Conservation (phyloP, 1,284 basidiomycete species). For the Ustilago shanxiensis region DNA sequence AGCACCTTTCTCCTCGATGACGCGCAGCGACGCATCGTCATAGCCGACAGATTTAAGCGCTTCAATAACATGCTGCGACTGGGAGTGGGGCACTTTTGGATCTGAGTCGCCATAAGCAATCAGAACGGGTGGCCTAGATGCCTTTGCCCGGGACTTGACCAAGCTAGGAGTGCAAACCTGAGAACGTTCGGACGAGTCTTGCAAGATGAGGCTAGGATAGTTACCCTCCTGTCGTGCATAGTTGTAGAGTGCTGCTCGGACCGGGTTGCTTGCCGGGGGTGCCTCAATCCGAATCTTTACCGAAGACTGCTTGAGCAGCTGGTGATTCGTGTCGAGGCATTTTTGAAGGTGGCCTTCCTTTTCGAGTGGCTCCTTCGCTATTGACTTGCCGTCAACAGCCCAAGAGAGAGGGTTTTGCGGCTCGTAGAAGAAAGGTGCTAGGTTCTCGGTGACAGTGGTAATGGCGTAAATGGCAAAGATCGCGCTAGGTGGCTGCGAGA, state of each 20-base stretch:
- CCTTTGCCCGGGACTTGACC: conserved; percentile 23
- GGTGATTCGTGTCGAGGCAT: conserved; percentile 29
- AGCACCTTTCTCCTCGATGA: conserved; percentile 36
- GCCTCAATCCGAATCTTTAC: conserved; percentile 45
- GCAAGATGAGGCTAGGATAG: conserved; percentile 47
- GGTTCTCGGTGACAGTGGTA: conserved; percentile 38
- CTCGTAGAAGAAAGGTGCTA: conserved; percentile 53
- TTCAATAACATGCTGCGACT: conserved; percentile 45
- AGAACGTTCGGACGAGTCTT: conserved; percentile 15
- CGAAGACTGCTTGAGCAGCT: conserved; percentile 17
- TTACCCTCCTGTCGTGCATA: conserved; percentile 55
- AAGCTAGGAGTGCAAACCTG: conserved; percentile 37
- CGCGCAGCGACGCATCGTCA: conserved; percentile 17
- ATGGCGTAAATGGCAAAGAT: conserved; percentile 58
- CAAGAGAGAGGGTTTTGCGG: conserved; percentile 50
- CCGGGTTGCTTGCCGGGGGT: conserved; percentile 38
- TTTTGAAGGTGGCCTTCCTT: conserved; percentile 34
- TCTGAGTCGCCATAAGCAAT: conserved; percentile 55
- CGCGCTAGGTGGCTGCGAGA: conserved; percentile 33
- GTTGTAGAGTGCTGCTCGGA: conserved; percentile 52
- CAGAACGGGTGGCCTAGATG: conserved; percentile 22
- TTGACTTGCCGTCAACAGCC: conserved; percentile 40
- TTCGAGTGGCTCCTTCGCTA: conserved; percentile 26
- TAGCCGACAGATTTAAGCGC: conserved; percentile 46
- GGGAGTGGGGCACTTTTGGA: conserved; percentile 48